phyloP scores from a whole-genome alignment of 2,329 filamentous ascomycete species.

The Pseudocercospora ulei region DNA sequence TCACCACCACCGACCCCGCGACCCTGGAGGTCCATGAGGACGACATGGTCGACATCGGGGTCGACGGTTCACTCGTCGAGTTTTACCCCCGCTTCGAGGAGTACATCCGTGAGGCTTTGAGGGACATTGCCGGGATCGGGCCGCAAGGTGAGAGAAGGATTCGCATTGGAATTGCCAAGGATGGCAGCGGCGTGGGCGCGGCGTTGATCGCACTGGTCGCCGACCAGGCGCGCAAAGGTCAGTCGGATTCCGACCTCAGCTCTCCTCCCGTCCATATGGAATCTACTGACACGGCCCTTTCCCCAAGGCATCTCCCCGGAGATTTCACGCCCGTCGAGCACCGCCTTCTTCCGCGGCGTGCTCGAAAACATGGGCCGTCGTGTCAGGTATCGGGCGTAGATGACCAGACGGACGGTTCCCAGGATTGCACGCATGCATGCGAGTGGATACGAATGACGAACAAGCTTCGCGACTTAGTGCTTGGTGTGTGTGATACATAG shows the following conservation, averaged over 20 bases:
- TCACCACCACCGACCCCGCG: constrained; percentile 28
- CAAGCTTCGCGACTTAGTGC: no score
- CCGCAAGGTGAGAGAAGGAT: constrained; percentile 70
- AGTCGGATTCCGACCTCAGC: no score
- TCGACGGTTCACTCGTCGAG: constrained; percentile 88
- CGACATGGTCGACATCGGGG: constrained; percentile 77
- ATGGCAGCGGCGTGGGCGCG: constrained; percentile 89
- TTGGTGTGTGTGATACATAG: no score
- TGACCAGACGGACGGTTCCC: no score
- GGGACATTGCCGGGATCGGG: constrained; percentile 68
- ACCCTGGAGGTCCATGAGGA: constrained; percentile 41
- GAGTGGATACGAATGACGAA: no score
- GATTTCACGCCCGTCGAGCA: constrained; percentile 9
- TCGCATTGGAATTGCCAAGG: constrained; percentile 90
- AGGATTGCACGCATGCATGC: no score
- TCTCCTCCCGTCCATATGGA: no score
- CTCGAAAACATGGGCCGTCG: constrained; percentile 21
- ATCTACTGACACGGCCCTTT: background rate
- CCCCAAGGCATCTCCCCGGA: constrained; percentile 5
- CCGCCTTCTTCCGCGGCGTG: constrained; percentile 18
- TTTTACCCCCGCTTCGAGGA: constrained; percentile 90
- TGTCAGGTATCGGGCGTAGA: constrained; percentile 21
- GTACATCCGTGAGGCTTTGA: constrained; percentile 73
- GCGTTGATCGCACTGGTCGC: constrained; percentile 90
- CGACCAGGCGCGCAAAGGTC: constrained; percentile 44